phyloP scores from a whole-genome alignment of 371 early-diverging fungal genomes.

The Nematocida ironsii region DNA sequence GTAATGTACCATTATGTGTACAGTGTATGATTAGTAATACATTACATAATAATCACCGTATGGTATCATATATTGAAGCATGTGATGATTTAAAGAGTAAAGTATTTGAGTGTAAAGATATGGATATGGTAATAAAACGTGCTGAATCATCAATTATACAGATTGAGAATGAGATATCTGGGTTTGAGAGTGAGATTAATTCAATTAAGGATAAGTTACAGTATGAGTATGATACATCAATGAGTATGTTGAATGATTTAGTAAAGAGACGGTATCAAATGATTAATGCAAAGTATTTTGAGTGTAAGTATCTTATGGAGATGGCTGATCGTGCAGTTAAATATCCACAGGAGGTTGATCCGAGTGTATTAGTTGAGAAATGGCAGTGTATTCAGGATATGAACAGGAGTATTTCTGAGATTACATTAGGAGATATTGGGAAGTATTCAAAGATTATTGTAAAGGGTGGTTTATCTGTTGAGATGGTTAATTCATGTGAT shows the following conservation, averaged over 20 bases:
- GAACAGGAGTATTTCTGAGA: slow-evolving; percentile 18
- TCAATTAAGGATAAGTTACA: slow-evolving; percentile 54
- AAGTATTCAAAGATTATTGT: slow-evolving; percentile 6
- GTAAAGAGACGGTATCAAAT: slow-evolving; percentile 62
- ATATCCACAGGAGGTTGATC: slow-evolving; percentile 64
- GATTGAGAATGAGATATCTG: slow-evolving; percentile 57
- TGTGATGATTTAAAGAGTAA: slow-evolving; percentile 56
- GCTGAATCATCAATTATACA: neutral
- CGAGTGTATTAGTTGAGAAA: slow-evolving; percentile 63
- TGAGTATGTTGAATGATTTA: slow-evolving; percentile 59
- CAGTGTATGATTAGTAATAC: slow-evolving; percentile 67
- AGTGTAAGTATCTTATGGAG: slow-evolving; percentile 38
- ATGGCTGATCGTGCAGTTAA: slow-evolving; percentile 44
- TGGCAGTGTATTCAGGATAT: slow-evolving; percentile 60
- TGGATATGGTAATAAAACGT: neutral
- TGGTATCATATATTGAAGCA: slow-evolving; percentile 67
- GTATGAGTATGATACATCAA: slow-evolving; percentile 61
- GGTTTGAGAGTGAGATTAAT: slow-evolving; percentile 60
- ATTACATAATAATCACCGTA: slow-evolving; percentile 45
- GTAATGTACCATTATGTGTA: slow-evolving; percentile 67
- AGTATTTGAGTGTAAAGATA: slow-evolving; percentile 21
- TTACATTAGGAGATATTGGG: neutral
- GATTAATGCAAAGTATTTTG: slow-evolving; percentile 67
- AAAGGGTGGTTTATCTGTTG: slow-evolving; percentile 28
- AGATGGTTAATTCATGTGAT: neutral